Evolutionary conservation across 106 monocot species (phyloP).

Genomic region (Vanilla planifolia): DNA sequence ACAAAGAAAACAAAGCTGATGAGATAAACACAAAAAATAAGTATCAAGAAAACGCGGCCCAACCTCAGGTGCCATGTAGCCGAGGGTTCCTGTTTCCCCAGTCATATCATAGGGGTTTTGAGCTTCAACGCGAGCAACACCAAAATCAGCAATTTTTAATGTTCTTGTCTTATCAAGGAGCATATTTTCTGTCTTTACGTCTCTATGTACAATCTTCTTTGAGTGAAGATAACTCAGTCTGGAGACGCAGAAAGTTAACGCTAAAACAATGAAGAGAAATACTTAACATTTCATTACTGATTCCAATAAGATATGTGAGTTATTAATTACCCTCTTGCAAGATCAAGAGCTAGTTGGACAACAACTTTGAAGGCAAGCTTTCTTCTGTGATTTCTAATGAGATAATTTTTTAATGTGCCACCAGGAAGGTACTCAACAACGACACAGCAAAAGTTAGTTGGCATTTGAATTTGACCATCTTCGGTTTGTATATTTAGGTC

Average conservation of each 20-base stretch:
- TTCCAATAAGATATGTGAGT: too few relatives aligned
- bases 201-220: slow-evolving; percentile 74
- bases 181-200: slow-evolving; percentile 90
- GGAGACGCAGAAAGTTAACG: neutral
- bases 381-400: slow-evolving; percentile 42
- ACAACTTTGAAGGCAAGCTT: slow-evolving; percentile 60
- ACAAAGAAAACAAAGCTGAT: neutral
- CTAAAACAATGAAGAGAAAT: too few relatives aligned
- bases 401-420: slow-evolving; percentile 55
- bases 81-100: slow-evolving; percentile 69
- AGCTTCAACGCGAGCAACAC: slow-evolving; percentile 85
- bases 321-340: slow-evolving; percentile 52
- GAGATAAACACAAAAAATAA: too few relatives aligned
- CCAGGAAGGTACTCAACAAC: slow-evolving; percentile 65
- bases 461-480: slow-evolving; percentile 59
- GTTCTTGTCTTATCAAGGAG: slow-evolving; percentile 40
- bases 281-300: too few relatives aligned
- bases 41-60: too few relatives aligned
- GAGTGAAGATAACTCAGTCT: slow-evolving; percentile 85
- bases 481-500: slow-evolving; percentile 76
- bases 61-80: slow-evolving; percentile 94
- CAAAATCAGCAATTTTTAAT: slow-evolving; percentile 81
- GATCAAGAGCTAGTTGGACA: slow-evolving; percentile 60
- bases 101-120: slow-evolving; percentile 72
- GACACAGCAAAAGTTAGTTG: slow-evolving; percentile 45